Base-by-base conservation (phyloP, 768 basidiomycete genomes). In the Amanita pseudoporphyria region DNA sequence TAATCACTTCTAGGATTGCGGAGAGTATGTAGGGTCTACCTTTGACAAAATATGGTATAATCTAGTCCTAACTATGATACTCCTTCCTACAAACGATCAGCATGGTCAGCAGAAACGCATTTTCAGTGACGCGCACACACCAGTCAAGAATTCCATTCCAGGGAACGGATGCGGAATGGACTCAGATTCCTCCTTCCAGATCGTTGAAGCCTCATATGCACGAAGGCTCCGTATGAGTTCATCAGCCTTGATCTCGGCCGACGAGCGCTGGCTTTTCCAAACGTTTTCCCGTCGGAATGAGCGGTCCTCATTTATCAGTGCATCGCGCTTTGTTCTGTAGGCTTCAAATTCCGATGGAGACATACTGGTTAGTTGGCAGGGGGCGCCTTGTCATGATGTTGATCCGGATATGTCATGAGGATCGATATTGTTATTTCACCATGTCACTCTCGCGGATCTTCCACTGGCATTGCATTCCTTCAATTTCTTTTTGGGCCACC, bases 121-220 rank as follows among this genome's bases (percentile, higher is more conserved):
- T 10, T 3, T 31, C 3, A 31, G 31, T 6, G n/a, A n/a, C n/a
- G n/a, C n/a, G n/a, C 31, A 36, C 36, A 12, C 52, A 81, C 83
- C 82, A 36, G 81, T 87, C 54, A 87, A 64, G 56, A 87, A 88
- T 55, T 79, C 82, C 83, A 87, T 86, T 37, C 86, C 86, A 18
- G 84, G 84, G 54, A 84, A 87, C 1, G 80, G 70, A 56, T 86
- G 78, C 3, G 72, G 76, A 40, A 79, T 67, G 3, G 70, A 70
- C 13, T 73, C 68, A 52, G 76, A 67, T 19, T 80, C 74, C 40
- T 63, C 64, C 32, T 57, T 69, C 86, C 85, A 87, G n/a, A 87
- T 67, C 0, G 72, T 70, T 19, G 62, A 57, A 0, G 73, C 76
- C 56, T 88, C 85, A 7, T 58, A 52, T 0, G 67, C 62, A 30